Conservation (phyloP, 257 asterid genomes). For the Hygrophila difformis region DNA sequence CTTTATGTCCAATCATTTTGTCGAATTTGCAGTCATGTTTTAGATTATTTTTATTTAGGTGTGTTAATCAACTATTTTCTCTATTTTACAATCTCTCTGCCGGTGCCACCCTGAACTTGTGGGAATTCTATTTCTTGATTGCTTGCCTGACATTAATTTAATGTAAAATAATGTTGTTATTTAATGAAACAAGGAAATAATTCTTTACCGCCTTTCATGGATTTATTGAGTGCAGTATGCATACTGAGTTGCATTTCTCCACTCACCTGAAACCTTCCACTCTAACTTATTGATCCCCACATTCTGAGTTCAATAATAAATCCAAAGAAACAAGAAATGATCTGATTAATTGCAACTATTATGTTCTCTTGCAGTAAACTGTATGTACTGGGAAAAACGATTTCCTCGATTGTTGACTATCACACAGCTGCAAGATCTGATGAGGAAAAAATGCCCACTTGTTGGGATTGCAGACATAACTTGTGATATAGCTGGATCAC, state of each 20-base stretch:
- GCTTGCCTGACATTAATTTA: too few species aligned
- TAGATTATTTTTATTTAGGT: too few species aligned
- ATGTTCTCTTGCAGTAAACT: slow-evolving; percentile 54
- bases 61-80: too few species aligned
- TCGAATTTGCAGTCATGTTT: too few species aligned
- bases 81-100: too few species aligned
- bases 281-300: background rate
- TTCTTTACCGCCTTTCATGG: background rate
- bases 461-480: slow-evolving; percentile 85
- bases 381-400: slow-evolving; percentile 96
- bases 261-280: background rate
- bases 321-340: too few species aligned
- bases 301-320: background rate
- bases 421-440: slow-evolving; percentile 63
- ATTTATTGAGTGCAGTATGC: background rate
- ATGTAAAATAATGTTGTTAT: too few species aligned
- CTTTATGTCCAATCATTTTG: too few species aligned
- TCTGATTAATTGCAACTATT: slow-evolving; percentile 6
- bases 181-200: too few species aligned
- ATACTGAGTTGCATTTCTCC: too few species aligned
- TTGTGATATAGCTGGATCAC: slow-evolving; percentile 87
- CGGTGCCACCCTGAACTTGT: background rate
- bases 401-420: slow-evolving; percentile 72
- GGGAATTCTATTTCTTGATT: background rate
- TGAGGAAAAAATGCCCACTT: slow-evolving; percentile 58